Conservation (phyloP, 108 stramenopile species). For the Cyclostephanos invisitatus region DNA sequence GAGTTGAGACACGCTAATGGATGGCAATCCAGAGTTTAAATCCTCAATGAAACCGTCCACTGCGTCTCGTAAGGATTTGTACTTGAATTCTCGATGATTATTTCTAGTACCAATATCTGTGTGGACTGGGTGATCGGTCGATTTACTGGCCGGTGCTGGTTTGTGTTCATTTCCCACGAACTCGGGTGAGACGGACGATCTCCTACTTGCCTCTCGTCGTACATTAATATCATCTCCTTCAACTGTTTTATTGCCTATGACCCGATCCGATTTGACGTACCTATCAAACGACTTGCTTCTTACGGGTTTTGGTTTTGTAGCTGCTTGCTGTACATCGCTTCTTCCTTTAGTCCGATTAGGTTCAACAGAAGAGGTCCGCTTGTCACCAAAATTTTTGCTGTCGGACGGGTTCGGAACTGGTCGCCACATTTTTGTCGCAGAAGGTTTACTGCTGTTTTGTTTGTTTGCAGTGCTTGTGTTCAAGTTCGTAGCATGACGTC, state of each 20-base stretch:
- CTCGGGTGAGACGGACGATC: not conserved
- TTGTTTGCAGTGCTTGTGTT: not conserved
- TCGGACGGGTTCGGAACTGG: not conserved
- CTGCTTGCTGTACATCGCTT: not conserved
- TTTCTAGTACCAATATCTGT: not conserved
- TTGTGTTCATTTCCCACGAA: not conserved
- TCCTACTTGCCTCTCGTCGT: not conserved
- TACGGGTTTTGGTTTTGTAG: not conserved
- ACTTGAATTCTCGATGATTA: not conserved
- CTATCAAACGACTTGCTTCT: not conserved
- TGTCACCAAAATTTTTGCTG: not conserved
- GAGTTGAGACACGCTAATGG: conserved; percentile 18
- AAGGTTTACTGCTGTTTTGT: conserved; percentile 2
- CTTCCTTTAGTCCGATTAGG: not conserved
- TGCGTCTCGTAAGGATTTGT: conserved; percentile 20
- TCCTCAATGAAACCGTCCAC: conserved; percentile 44
- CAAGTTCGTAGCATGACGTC: not conserved
- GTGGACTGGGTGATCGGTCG: conserved; percentile 1
- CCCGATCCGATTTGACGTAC: not conserved
- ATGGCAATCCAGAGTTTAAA: conserved; percentile 22
- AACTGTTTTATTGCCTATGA: not conserved
- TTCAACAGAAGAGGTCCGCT: not conserved
- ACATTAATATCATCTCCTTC: not conserved
- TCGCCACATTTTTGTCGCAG: not conserved
- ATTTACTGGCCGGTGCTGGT: not conserved